phyloP scores from a whole-genome alignment of 1,284 basidiomycete species.

The Melanopsichium pennsylvanicum region DNA sequence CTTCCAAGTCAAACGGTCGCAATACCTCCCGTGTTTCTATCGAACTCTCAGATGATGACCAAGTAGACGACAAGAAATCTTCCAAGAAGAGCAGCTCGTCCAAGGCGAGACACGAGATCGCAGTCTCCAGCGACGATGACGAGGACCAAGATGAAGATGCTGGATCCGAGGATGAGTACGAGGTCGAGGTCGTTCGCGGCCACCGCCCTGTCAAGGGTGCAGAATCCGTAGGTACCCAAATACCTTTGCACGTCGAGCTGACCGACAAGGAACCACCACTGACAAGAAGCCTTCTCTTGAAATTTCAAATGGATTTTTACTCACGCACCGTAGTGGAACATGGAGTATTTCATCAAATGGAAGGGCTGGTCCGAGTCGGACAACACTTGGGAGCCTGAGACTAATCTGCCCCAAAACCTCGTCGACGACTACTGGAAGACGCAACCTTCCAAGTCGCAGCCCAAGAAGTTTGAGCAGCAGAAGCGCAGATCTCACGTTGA shows the following conservation, averaged over 20 bases:
- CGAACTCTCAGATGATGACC: conserved; percentile 26
- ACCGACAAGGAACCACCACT: not conserved
- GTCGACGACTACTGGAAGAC: conserved; percentile 45
- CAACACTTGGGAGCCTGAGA: conserved; percentile 53
- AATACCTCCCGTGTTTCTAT: conserved; percentile 1
- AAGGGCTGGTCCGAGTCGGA: conserved; percentile 37
- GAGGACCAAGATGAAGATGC: conserved; percentile 23
- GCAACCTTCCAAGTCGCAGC: conserved; percentile 40
- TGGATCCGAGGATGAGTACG: conserved; percentile 36
- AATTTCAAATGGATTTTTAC: too few relatives aligned
- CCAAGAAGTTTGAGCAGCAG: conserved; percentile 29
- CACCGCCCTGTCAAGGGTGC: conserved; percentile 20
- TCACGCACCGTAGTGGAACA: too few relatives aligned
- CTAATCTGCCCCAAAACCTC: conserved; percentile 9
- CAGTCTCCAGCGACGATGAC: conserved; percentile 19
- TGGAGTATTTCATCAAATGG: conserved; percentile 50
- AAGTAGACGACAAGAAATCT: conserved; percentile 5
- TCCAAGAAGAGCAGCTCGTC: not conserved
- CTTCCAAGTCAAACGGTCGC: conserved; percentile 21
- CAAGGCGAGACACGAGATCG: conserved; percentile 7
- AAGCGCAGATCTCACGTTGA: conserved; percentile 13
- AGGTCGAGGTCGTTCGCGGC: conserved; percentile 32
- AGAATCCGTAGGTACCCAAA: conserved; percentile 15
- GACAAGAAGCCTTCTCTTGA: too few relatives aligned
- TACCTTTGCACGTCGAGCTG: not conserved